Evolutionary conservation across 2,329 filamentous ascomycete species (phyloP).

Genomic region (Botryosphaeria dothidea): DNA sequence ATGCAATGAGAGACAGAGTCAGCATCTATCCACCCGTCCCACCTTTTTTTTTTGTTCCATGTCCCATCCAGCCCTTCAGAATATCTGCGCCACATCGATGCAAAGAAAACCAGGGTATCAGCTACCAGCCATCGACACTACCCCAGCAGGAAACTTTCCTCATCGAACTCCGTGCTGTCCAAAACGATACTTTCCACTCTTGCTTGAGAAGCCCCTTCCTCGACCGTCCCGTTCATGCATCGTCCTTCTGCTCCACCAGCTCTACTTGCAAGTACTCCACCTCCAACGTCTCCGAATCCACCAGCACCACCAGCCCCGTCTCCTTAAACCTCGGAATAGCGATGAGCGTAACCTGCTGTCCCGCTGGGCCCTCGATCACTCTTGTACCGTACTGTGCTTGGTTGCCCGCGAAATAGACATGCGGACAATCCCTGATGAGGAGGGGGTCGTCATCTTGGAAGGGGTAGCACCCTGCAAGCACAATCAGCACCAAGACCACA

Average conservation of each 20-base stretch:
- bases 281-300: constrained; percentile 84
- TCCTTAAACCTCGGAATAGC: constrained; percentile 79
- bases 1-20: not conserved
- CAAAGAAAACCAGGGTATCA: constrained; percentile 5
- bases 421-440: constrained; percentile 80
- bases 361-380: constrained; percentile 63
- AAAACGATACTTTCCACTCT: not conserved
- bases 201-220: not conserved
- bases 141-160: not conserved
- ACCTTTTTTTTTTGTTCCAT: not conserved
- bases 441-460: constrained; percentile 95
- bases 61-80: not conserved
- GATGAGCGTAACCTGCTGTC: constrained; percentile 75
- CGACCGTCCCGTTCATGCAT: no score
- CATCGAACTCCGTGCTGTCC: not conserved
- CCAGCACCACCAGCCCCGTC: constrained; percentile 75
- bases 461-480: constrained; percentile 79
- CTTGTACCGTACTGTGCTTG: constrained; percentile 77
- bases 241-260: constrained; percentile 18
- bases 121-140: not conserved
- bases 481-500: not conserved
- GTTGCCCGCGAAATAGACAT: constrained; percentile 87
- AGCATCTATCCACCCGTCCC: not conserved
- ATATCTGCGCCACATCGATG: not conserved
- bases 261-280: constrained; percentile 60